phyloP scores from a whole-genome alignment of 495 filamentous ascomycete species.

The Podospora didyma region DNA sequence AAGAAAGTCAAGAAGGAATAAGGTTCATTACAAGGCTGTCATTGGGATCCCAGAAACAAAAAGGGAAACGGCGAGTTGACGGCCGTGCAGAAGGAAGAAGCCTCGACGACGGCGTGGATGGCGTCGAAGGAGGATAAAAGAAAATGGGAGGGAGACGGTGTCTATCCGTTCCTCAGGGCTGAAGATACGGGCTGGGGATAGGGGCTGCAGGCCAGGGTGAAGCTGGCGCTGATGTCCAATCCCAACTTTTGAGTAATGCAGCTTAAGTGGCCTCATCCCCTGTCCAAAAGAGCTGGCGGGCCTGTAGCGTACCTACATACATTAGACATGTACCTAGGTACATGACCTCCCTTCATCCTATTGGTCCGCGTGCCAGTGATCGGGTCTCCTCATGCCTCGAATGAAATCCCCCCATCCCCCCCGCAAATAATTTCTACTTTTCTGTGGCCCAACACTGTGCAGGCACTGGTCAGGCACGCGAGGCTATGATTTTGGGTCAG shows the following conservation, averaged over 20 bases:
- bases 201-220: slow-evolving; percentile 18
- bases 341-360: too few relatives aligned
- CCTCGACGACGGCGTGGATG: too few relatives aligned
- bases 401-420: too few relatives aligned
- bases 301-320: background rate
- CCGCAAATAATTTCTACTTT: too few relatives aligned
- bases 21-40: slow-evolving; percentile 41
- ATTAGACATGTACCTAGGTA: too few relatives aligned
- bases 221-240: slow-evolving; percentile 10
- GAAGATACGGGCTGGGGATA: slow-evolving; percentile 17
- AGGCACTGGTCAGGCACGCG: too few relatives aligned
- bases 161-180: slow-evolving; percentile 15
- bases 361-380: background rate
- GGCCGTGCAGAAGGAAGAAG: background rate
- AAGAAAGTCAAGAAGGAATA: slow-evolving; percentile 46
- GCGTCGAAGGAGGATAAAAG: slow-evolving; percentile 1
- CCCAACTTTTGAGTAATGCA: slow-evolving; percentile 19
- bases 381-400: background rate
- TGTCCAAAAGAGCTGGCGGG: background rate
- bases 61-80: background rate
- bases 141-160: slow-evolving; percentile 11
- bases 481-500: background rate
- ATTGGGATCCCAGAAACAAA: slow-evolving; percentile 13
- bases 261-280: slow-evolving; percentile 29
- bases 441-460: too few relatives aligned